phyloP scores from a whole-genome alignment of 176 grass and related monocot genomes.

The Carex littledalei region DNA sequence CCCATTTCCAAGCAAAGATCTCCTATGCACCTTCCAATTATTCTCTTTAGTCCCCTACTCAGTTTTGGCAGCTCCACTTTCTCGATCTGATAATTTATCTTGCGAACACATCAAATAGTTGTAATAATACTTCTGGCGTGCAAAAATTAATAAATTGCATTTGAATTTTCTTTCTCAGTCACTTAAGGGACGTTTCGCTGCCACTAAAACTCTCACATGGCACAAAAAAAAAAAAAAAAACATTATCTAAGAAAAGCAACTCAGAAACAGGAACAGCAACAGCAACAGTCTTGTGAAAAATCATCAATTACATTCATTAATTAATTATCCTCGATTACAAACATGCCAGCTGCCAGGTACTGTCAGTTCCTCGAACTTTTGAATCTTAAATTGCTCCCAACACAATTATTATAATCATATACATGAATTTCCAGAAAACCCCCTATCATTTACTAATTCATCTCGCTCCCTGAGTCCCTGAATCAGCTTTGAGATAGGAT shows the following conservation, averaged over 20 bases:
- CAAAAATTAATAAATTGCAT: not conserved
- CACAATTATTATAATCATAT: slow-evolving; percentile 1
- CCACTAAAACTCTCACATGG: not conserved
- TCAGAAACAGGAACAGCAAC: not conserved
- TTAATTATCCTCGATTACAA: not conserved
- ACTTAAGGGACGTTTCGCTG: not conserved
- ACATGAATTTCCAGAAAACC: not conserved
- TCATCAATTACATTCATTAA: slow-evolving; percentile 7
- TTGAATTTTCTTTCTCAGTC: not conserved
- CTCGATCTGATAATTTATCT: too few species aligned
- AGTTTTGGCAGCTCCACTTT: too few species aligned
- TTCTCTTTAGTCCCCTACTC: not conserved
- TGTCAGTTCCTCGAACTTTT: not conserved
- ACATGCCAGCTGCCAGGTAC: not conserved
- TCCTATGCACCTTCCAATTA: not conserved
- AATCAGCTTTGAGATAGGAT: not conserved
- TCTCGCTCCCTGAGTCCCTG: not conserved
- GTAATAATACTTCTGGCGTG: not conserved
- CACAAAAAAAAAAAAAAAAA: not conserved
- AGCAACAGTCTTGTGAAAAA: not conserved
- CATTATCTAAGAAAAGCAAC: not conserved
- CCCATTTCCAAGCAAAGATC: not conserved
- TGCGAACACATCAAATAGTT: too few species aligned
- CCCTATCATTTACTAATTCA: not conserved
- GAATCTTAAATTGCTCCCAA: not conserved